A percentile compares a stretch with the other conserved stretches of the same genome.
These are phyloP conservation scores for Camellia japonica DNA, from an alignment of 148 eudicot species.

Conservation along the genomic window DNA sequence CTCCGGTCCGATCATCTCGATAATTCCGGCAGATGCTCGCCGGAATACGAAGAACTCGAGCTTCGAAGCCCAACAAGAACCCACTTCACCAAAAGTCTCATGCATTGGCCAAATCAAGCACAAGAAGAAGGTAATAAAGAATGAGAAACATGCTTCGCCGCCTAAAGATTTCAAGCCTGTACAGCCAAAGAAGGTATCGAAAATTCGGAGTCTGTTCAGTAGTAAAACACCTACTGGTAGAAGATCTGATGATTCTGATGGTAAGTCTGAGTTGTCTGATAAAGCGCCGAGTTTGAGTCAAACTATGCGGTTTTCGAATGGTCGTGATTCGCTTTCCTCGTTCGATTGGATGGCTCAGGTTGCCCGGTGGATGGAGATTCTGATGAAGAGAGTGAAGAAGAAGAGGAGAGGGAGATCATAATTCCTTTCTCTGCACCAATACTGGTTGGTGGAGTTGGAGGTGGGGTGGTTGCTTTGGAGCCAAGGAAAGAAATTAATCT, in stretches of 20 bases:
- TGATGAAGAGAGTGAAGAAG: slow-evolving; percentile 47
- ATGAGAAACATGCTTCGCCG: slow-evolving; percentile 18
- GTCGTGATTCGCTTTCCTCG: slow-evolving; percentile 48
- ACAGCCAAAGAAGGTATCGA: slow-evolving; percentile 7
- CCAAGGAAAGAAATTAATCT: slow-evolving; percentile 77
- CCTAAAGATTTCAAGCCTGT: slow-evolving; percentile 11
- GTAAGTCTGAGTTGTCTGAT: background rate
- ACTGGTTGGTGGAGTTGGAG: slow-evolving; percentile 21
- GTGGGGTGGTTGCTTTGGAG: slow-evolving; percentile 20
- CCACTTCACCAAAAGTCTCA: slow-evolving; percentile 80
- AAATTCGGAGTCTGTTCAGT: slow-evolving; percentile 16
- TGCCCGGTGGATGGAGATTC: slow-evolving; percentile 37
- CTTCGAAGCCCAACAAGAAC: slow-evolving; percentile 39
- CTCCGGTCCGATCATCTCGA: slow-evolving; percentile 53
- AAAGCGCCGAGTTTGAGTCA: slow-evolving; percentile 49
- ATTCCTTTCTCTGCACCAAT: slow-evolving; percentile 68
- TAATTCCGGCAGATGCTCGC: slow-evolving; percentile 62
- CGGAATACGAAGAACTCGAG: slow-evolving; percentile 25
- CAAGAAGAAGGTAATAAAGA: slow-evolving; percentile 35
- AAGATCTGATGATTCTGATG: slow-evolving; percentile 1
- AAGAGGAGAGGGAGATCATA: slow-evolving; percentile 35
- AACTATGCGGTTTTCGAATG: slow-evolving; percentile 66
- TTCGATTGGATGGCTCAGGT: slow-evolving; percentile 78
- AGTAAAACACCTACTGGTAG: background rate
- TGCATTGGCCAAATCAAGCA: slow-evolving; percentile 90